These are phyloP conservation scores for Rhizophagus prolifer DNA, from an alignment of 192 early-diverging fungal genomes.

Conservation along the genomic window DNA sequence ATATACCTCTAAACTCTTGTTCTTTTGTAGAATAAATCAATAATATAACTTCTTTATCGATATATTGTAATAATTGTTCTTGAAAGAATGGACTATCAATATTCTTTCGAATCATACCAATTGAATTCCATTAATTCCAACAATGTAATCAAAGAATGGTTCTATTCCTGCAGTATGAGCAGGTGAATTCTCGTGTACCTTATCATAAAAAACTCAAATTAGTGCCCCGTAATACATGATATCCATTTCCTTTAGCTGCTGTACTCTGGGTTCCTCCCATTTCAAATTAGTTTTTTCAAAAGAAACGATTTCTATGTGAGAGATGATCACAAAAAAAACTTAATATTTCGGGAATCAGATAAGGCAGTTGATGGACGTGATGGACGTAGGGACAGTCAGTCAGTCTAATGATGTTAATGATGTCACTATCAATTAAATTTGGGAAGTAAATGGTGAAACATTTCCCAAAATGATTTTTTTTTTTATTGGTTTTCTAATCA, in stretches of 20 bases:
- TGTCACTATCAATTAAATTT: too few relatives aligned
- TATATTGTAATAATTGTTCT: constrained; percentile 44
- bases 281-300: not conserved
- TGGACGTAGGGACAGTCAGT: too few relatives aligned
- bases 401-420: too few relatives aligned
- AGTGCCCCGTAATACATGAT: constrained; percentile 71
- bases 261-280: constrained; percentile 31
- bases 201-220: too few relatives aligned
- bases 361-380: too few relatives aligned
- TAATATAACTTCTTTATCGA: constrained; percentile 49
- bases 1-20: constrained; percentile 48
- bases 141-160: constrained; percentile 76
- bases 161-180: constrained; percentile 64
- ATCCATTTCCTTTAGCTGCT: constrained; percentile 45
- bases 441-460: too few relatives aligned
- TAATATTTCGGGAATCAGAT: too few relatives aligned
- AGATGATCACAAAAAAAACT: too few relatives aligned
- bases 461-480: too few relatives aligned
- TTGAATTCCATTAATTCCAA: constrained; percentile 55
- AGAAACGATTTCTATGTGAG: not conserved
- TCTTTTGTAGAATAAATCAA: constrained; percentile 62
- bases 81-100: constrained; percentile 44
- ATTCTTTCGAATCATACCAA: constrained; percentile 38
- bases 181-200: constrained; percentile 69
- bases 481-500: too few relatives aligned